A percentile compares a stretch with the other conserved stretches of the same genome.
phyloP scores from a whole-genome alignment of 148 eudicot genomes.

The Euryodendron excelsum region DNA sequence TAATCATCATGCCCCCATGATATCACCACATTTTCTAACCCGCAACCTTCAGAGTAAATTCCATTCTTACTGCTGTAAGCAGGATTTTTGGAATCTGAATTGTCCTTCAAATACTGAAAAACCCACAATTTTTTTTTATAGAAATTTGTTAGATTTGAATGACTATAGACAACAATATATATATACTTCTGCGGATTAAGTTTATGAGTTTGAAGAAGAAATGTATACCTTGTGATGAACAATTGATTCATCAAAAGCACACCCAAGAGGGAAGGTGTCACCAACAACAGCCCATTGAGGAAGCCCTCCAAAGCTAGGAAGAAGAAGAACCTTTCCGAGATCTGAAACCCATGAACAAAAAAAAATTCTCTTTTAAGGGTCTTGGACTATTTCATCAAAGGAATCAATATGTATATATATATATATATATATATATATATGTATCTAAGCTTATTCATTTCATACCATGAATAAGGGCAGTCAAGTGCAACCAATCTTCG shows the following conservation, averaged over 20 bases:
- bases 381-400: background rate
- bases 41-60: slow-evolving; percentile 39
- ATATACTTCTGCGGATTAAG: background rate
- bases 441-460: no score
- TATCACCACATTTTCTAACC: slow-evolving; percentile 34
- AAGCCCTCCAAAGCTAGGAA: slow-evolving; percentile 63
- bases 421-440: no score
- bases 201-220: background rate
- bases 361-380: no score
- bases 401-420: no score
- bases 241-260: slow-evolving; percentile 66
- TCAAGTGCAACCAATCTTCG: slow-evolving; percentile 31
- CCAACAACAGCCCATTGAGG: slow-evolving; percentile 94
- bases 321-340: slow-evolving; percentile 76
- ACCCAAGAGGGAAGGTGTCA: slow-evolving; percentile 81
- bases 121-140: no score
- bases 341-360: no score
- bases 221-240: slow-evolving; percentile 75
- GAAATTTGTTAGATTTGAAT: background rate
- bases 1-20: slow-evolving; percentile 40
- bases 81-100: slow-evolving; percentile 29
- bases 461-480: slow-evolving; percentile 32
- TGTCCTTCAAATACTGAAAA: slow-evolving; percentile 36
- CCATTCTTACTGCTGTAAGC: slow-evolving; percentile 34
- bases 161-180: background rate